Conservation (phyloP, 257 asterid species). For the Echium plantagineum region DNA sequence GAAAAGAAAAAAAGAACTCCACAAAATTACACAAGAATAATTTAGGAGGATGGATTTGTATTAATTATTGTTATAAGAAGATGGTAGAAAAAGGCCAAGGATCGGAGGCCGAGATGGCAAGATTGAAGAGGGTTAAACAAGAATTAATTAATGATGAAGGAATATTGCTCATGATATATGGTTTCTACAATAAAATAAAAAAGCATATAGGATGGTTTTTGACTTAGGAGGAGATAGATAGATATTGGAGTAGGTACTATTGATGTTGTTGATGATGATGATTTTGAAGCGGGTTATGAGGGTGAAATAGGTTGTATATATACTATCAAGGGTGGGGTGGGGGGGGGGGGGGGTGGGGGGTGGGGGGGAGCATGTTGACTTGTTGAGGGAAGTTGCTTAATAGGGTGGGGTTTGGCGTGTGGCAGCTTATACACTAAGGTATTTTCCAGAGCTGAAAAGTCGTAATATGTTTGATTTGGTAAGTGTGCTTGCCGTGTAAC, state of each 20-base stretch:
- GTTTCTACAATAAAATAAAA: constrained; percentile 2
- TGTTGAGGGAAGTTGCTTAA: background rate
- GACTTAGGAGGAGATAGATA: too few relatives aligned
- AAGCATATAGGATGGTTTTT: constrained; percentile 13
- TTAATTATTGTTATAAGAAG: constrained; percentile 24
- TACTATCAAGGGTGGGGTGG: background rate
- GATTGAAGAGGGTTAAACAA: constrained; percentile 46
- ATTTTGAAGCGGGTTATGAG: constrained; percentile 6
- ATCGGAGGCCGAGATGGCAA: constrained; percentile 79
- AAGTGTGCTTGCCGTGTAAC: background rate
- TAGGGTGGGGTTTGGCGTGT: too few relatives aligned
- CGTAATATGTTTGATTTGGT: constrained; percentile 12
- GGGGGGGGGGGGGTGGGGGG: too few relatives aligned
- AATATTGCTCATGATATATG: constrained; percentile 52
- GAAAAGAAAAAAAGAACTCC: background rate
- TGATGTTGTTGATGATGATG: background rate
- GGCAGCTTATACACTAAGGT: background rate
- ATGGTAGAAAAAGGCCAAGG: constrained; percentile 74
- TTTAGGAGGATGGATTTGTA: background rate
- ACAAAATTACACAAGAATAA: too few relatives aligned
- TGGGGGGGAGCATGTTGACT: too few relatives aligned
- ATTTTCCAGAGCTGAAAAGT: constrained; percentile 11
- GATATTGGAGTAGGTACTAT: background rate
- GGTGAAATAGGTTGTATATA: background rate
- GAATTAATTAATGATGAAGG: constrained; percentile 70